Base-by-base conservation (phyloP, 495 filamentous ascomycete genomes). In the Xylaria longipes region DNA sequence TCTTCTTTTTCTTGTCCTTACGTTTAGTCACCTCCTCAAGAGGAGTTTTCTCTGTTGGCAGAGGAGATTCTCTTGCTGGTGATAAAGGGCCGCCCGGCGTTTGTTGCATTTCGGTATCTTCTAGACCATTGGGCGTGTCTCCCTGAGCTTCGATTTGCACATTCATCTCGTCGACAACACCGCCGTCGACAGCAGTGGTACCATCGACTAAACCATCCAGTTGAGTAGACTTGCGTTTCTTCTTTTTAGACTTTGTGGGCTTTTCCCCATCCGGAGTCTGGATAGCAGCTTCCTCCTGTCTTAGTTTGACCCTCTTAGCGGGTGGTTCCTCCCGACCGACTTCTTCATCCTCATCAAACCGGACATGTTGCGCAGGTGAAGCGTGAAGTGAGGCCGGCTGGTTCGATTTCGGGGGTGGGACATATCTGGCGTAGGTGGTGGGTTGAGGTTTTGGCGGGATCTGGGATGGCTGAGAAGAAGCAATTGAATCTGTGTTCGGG, bases 391-490 rank as follows among this genome's bases (percentile, higher is more conserved):
- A 57, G 37, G 62, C 66, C 15, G 48, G 22, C 9, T 79, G 75
- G 33, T 25, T 71, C 20, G 72, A 57, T 12, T 75, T 76, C 0
- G 71, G 69, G 48, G 77, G 76, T 25, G 79, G 82, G 1, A 83
- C 81, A 70, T 84, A 83, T 79, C 84, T 83, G 3, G 82, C 79
- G 67, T 86, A 85, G 17, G 78, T 72, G 25, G 69, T 78, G 65
- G 57, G 75, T 71, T 76, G 74, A n/a, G 65, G 71, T 22, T 72
- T 73, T 8, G 31, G 37, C 6, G 74, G 64, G 0, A 73, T 39
- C 15, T 69, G 69, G 8, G 70, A 65, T 35, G 61, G 31, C 31
- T 72, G 74, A 45, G 46, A 46, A 48, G 72, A 63, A 66, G 68
- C 41, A 45, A 71, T 62, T 66, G 68, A 17, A 7, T 45, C 52